Percentiles rank a stretch among this genome's conserved stretches.
phyloP scores from a whole-genome alignment of 331 rosid genomes.

The Telfairia occidentalis region DNA sequence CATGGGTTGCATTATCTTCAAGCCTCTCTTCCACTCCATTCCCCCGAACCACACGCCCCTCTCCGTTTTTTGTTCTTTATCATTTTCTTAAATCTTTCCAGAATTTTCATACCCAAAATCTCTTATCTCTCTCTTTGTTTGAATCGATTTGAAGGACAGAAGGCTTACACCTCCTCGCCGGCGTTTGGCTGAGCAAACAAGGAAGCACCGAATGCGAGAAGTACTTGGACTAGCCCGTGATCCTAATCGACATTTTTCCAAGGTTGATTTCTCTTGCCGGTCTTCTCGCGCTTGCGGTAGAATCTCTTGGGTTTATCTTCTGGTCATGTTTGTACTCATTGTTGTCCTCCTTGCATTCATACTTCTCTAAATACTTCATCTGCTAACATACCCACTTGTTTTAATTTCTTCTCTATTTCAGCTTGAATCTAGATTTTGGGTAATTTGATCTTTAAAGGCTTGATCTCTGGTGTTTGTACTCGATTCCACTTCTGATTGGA shows the following conservation, averaged over 20 bases:
- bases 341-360: too few relatives aligned
- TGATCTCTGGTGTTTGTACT: neutral
- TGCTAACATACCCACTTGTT: too few relatives aligned
- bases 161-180: too few relatives aligned
- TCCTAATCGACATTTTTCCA: slow-evolving; percentile 58
- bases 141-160: too few relatives aligned
- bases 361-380: too few relatives aligned
- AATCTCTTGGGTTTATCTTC: slow-evolving; percentile 64
- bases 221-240: slow-evolving; percentile 48
- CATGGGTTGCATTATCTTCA: too few relatives aligned
- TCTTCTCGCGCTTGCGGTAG: slow-evolving; percentile 62
- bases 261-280: slow-evolving; percentile 67
- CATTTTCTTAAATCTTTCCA: too few relatives aligned
- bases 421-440: neutral
- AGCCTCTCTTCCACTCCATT: too few relatives aligned
- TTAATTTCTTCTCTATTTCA: neutral
- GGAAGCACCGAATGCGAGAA: slow-evolving; percentile 52
- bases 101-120: too few relatives aligned
- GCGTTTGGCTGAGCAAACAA: slow-evolving; percentile 64
- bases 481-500: neutral
- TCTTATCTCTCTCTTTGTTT: too few relatives aligned
- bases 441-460: neutral
- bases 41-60: too few relatives aligned
- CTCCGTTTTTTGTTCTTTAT: too few relatives aligned
- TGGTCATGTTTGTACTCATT: slow-evolving; percentile 78